Percentiles rank a stretch among this genome's conserved stretches.
These are phyloP conservation scores for Sugiyamaella chiloensis DNA, from an alignment of 805 yeast species.

Conservation along the genomic window DNA sequence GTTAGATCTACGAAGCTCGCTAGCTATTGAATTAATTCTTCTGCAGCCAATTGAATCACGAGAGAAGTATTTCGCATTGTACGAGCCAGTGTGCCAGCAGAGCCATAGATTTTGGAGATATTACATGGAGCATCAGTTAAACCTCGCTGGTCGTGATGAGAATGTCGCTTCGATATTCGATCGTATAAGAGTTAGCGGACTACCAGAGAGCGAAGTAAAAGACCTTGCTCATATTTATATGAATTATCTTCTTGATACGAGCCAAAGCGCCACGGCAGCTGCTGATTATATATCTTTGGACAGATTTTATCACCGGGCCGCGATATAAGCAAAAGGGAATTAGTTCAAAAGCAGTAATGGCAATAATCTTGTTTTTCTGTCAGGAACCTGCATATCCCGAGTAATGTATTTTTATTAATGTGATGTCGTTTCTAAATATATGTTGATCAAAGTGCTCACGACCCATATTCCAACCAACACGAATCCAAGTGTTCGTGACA, in stretches of 20 bases:
- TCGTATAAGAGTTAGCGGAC: slow-evolving; percentile 19
- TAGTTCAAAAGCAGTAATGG: not conserved
- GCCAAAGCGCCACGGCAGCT: slow-evolving; percentile 2
- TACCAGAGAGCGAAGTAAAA: slow-evolving; percentile 24
- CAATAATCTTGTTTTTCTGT: too few species aligned
- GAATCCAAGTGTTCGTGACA: slow-evolving; percentile 40
- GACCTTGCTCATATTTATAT: slow-evolving; percentile 32
- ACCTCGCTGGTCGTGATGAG: slow-evolving; percentile 12
- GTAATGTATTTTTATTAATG: not conserved
- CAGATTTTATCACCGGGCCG: slow-evolving; percentile 7
- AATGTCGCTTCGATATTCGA: slow-evolving; percentile 13
- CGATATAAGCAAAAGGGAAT: not conserved
- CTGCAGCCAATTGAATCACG: not conserved
- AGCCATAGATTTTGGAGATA: slow-evolving; percentile 32
- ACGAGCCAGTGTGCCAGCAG: slow-evolving; percentile 11
- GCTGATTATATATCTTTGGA: slow-evolving; percentile 15
- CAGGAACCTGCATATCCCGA: too few species aligned
- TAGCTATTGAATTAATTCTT: slow-evolving; percentile 5
- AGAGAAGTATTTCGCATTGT: not conserved
- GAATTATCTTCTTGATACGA: slow-evolving; percentile 24
- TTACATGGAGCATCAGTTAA: slow-evolving; percentile 29
- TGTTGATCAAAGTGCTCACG: slow-evolving; percentile 11
- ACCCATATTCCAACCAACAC: slow-evolving; percentile 43
- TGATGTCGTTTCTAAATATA: not conserved
- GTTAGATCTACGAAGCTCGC: not conserved